phyloP scores from a whole-genome alignment of 768 basidiomycete genomes.

The Udeniomyces megalosporus region DNA sequence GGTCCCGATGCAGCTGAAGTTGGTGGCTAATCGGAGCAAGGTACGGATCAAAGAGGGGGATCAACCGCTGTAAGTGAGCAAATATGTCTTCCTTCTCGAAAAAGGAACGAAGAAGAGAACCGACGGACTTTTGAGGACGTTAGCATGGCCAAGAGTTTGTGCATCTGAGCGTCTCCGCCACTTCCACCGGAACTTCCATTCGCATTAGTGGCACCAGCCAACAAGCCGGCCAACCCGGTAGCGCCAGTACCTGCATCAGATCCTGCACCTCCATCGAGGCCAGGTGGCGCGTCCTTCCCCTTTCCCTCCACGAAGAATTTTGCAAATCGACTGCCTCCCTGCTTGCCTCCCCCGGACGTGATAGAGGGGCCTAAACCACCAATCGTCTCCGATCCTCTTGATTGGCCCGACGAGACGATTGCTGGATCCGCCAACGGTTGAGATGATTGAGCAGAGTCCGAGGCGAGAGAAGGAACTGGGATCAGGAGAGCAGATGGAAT shows the following conservation, averaged over 20 bases:
- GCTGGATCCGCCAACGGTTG: not conserved
- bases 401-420: too few relatives aligned
- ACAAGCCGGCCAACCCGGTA: not conserved
- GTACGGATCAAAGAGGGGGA: too few relatives aligned
- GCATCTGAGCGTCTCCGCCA: conserved; percentile 11
- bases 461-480: not conserved
- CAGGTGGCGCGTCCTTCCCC: not conserved
- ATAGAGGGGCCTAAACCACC: too few relatives aligned
- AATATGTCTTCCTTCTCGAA: too few relatives aligned
- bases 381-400: too few relatives aligned
- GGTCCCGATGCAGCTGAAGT: too few relatives aligned
- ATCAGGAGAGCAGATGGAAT: not conserved
- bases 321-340: conserved; percentile 1
- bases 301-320: conserved; percentile 11
- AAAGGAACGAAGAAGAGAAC: too few relatives aligned
- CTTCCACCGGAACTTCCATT: not conserved
- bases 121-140: conserved; percentile 3
- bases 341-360: not conserved
- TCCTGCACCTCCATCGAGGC: not conserved
- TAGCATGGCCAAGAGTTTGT: conserved; percentile 13
- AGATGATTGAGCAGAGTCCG: not conserved
- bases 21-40: too few relatives aligned
- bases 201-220: not conserved
- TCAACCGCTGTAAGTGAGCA: too few relatives aligned
- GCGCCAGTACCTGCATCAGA: not conserved